Base-by-base conservation (phyloP, 805 yeast genomes). In the Wickerhamomyces hampshirensis region DNA sequence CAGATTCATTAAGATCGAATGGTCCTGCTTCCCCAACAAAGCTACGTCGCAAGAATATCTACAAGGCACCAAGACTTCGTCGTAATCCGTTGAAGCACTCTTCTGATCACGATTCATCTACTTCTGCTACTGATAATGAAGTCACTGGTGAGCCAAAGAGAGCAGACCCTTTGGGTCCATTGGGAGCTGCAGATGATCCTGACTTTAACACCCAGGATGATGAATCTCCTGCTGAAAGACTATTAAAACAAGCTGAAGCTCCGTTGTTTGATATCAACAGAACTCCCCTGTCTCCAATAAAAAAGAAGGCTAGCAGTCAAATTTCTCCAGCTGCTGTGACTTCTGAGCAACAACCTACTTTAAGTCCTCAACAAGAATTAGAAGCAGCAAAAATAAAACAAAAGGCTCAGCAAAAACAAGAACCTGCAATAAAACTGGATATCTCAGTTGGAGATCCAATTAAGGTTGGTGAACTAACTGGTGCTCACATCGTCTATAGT, bases 401-500 rank as follows among this genome's bases (percentile, higher is more conserved):
- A 11, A 34, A 30, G 30, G 36, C 43, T 14, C 37, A 37, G 15
- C 29, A 34, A 23, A 39, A 35, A 17, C 29, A 34, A 23, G 38
- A 41, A 18, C 48, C 51, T 11, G 39, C 42, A 6, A 18, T 41
- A 28, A 57, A 62, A 13, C 70, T 84, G 42, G 77, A 73, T 4
- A 81, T 89, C 26, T 60, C 77, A 2, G 95, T 89, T 10, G 91
- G 91, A 3, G 96, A 89, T 57, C 98, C 98, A 0, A 71, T 79
- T 47, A 87, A 85, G 56, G 89, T 93, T 5, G 96, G 96, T 4
- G 98, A 93, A 46, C 62, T 89, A 30, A 79, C 98, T 0, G 75
- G 80, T 28, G 84, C 95, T 2, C 96, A 93, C 57, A 84, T 91
- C 3, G 95, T 84, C 6, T 93, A 91, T 59, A 74, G 83, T 3